phyloP scores from a whole-genome alignment of 192 early-diverging fungal genomes.

The Gamsiella multidivaricata region DNA sequence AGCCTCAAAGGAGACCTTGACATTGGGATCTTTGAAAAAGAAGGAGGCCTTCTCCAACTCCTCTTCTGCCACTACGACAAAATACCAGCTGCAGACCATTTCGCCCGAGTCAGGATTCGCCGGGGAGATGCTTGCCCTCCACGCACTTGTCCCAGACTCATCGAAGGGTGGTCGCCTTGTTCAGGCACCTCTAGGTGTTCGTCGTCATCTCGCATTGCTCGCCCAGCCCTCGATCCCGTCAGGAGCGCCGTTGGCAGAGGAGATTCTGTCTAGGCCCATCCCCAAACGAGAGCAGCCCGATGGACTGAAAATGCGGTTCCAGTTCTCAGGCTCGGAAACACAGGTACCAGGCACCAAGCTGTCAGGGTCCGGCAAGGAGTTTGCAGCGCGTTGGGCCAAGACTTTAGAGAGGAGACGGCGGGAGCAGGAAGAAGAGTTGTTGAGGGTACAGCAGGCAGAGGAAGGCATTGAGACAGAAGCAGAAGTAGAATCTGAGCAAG shows the following conservation, averaged over 20 bases:
- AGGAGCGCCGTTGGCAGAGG: constrained; percentile 49
- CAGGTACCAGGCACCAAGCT: constrained; percentile 32
- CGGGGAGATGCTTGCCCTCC: constrained; percentile 37
- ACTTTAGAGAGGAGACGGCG: constrained; percentile 27
- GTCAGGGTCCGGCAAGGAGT: constrained; percentile 41
- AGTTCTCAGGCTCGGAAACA: constrained; percentile 60
- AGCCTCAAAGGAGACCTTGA: constrained; percentile 2
- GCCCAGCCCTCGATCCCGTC: constrained; percentile 33
- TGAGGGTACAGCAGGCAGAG: constrained; percentile 23
- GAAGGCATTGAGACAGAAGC: constrained; percentile 19
- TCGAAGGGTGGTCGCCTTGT: constrained; percentile 27
- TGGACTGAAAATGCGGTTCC: constrained; percentile 62
- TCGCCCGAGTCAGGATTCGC: constrained; percentile 42
- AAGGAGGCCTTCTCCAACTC: constrained; percentile 28
- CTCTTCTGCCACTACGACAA: constrained; percentile 16
- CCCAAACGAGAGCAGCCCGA: constrained; percentile 59
- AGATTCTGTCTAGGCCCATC: constrained; percentile 54
- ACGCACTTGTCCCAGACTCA: constrained; percentile 29
- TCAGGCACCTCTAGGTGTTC: constrained; percentile 35
- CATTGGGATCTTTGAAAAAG: constrained; percentile 41
- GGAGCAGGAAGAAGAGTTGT: constrained; percentile 20
- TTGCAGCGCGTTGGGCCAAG: constrained; percentile 30
- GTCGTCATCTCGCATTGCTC: constrained; percentile 35
- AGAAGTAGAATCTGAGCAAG: constrained; percentile 10
- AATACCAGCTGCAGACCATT: constrained; percentile 44